These are phyloP conservation scores for Phyllosticta capitalensis DNA, from an alignment of 2,329 filamentous ascomycete genomes.

Conservation along the genomic window DNA sequence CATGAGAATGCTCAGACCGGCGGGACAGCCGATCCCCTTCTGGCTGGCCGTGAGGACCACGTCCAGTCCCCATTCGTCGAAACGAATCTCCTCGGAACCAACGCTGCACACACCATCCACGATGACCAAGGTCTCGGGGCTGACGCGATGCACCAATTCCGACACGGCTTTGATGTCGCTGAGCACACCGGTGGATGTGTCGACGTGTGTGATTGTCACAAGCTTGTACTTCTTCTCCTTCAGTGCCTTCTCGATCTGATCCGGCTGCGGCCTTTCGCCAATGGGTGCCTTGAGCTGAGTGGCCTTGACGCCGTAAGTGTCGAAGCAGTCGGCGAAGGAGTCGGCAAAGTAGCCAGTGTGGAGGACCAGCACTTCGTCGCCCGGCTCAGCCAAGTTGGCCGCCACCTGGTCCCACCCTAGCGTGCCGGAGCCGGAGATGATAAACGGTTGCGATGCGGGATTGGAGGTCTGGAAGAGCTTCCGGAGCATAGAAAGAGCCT, in stretches of 20 bases:
- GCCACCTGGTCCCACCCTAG: constrained; percentile 94
- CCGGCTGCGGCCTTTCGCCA: constrained; percentile 75
- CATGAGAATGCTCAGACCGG: constrained; percentile 89
- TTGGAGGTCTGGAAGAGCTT: constrained; percentile 89
- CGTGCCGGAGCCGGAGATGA: constrained; percentile 90
- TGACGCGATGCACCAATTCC: constrained; percentile 74
- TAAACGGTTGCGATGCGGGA: constrained; percentile 75
- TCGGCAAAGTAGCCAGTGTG: constrained; percentile 97
- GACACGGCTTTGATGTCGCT: constrained; percentile 80
- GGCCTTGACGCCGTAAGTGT: constrained; percentile 80
- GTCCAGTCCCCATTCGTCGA: constrained; percentile 91
- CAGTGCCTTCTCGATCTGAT: constrained; percentile 80
- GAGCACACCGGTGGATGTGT: constrained; percentile 92
- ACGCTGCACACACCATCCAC: constrained; percentile 98
- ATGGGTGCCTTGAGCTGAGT: constrained; percentile 86
- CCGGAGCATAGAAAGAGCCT: constrained; percentile 77
- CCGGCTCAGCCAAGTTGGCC: constrained; percentile 83
- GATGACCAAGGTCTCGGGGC: constrained; percentile 81
- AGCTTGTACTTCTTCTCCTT: constrained; percentile 89
- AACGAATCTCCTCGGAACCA: constrained; percentile 88
- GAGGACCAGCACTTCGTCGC: constrained; percentile 83
- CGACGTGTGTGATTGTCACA: constrained; percentile 90
- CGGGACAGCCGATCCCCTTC: constrained; percentile 93
- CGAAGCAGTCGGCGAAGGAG: constrained; percentile 84
- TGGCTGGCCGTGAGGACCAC: constrained; percentile 89